These are phyloP conservation scores for Aspergillus sp. DNA, from an alignment of 2,329 filamentous ascomycete genomes.

Conservation along the genomic window DNA sequence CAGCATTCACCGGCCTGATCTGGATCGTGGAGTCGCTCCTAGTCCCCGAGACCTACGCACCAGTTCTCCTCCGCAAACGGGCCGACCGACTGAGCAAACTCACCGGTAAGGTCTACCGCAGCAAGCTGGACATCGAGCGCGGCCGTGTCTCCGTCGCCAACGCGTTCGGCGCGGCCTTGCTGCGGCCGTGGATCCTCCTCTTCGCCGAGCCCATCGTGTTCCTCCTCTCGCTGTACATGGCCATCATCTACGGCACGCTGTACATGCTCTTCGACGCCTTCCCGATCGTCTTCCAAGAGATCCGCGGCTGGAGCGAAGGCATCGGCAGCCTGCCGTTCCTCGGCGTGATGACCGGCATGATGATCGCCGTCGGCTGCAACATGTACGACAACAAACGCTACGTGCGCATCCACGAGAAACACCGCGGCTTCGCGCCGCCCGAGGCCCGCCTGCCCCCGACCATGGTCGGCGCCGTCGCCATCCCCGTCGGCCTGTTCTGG, in stretches of 20 bases:
- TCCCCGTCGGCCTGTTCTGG: conserved; percentile 30
- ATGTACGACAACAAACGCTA: conserved; percentile 23
- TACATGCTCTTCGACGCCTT: conserved; percentile 32
- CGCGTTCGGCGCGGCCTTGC: conserved; percentile 24
- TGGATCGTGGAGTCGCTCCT: conserved; percentile 25
- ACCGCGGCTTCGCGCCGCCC: conserved; percentile 20
- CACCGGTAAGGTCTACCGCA: conserved; percentile 23
- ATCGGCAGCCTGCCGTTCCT: conserved; percentile 26
- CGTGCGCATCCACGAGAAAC: conserved; percentile 10
- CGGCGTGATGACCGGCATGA: conserved; percentile 31
- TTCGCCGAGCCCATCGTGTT: conserved; percentile 31
- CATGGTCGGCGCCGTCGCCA: conserved; percentile 23
- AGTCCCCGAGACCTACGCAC: conserved; percentile 29
- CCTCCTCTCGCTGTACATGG: conserved; percentile 26
- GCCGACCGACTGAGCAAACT: conserved; percentile 23
- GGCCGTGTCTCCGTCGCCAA: conserved; percentile 18
- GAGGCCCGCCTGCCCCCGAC: conserved; percentile 27
- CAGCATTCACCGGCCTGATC: conserved; percentile 25
- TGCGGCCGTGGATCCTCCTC: conserved; percentile 28
- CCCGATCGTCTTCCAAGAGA: conserved; percentile 28
- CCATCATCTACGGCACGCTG: conserved; percentile 28
- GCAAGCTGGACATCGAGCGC: conserved; percentile 26
- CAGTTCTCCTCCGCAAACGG: conserved; percentile 27
- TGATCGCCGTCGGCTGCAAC: conserved; percentile 21
- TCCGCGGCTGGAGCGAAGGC: conserved; percentile 29